A percentile compares a stretch with the other conserved stretches of the same genome.
phyloP scores from a whole-genome alignment of 2,329 filamentous ascomycete species.

The Lasiodiplodia hormozganensis region DNA sequence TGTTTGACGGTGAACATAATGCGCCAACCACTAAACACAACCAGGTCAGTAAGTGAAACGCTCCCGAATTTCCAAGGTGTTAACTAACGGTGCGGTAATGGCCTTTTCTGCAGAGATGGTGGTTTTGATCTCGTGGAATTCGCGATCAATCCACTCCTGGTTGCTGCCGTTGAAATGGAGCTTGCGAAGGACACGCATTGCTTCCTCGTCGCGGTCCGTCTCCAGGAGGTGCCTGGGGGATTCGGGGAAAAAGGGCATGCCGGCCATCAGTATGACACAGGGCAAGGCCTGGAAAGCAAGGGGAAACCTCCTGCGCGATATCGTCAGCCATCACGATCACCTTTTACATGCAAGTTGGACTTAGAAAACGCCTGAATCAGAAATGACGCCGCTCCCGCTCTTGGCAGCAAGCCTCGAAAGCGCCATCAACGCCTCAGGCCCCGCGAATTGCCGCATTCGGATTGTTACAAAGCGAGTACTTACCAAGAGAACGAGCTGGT shows the following conservation, averaged over 20 bases:
- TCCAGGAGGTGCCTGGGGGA: conserved; percentile 47
- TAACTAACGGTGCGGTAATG: conserved; percentile 52
- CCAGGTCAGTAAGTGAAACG: conserved; percentile 5
- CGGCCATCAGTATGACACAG: conserved; percentile 51
- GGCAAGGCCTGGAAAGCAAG: conserved; percentile 56
- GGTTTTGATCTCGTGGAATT: conserved; percentile 66
- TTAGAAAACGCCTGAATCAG: neutral
- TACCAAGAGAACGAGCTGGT: conserved; percentile 48
- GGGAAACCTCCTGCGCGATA: conserved; percentile 44
- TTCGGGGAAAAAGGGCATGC: conserved; percentile 52
- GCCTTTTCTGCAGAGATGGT: conserved; percentile 67
- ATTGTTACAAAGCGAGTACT: neutral
- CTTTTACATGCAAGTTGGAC: neutral
- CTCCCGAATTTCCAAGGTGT: neutral
- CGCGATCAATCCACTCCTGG: conserved; percentile 64
- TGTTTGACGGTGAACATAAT: conserved; percentile 65
- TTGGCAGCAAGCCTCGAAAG: neutral
- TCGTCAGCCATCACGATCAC: neutral
- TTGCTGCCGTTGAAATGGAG: conserved; percentile 63
- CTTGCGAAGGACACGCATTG: conserved; percentile 51
- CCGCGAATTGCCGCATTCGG: neutral
- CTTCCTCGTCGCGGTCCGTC: conserved; percentile 64
- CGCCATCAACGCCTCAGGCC: neutral
- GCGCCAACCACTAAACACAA: conserved; percentile 51
- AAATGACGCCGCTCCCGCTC: neutral